Conservation (phyloP, 2,329 filamentous ascomycete genomes). For the Trichocomaceae sp. region DNA sequence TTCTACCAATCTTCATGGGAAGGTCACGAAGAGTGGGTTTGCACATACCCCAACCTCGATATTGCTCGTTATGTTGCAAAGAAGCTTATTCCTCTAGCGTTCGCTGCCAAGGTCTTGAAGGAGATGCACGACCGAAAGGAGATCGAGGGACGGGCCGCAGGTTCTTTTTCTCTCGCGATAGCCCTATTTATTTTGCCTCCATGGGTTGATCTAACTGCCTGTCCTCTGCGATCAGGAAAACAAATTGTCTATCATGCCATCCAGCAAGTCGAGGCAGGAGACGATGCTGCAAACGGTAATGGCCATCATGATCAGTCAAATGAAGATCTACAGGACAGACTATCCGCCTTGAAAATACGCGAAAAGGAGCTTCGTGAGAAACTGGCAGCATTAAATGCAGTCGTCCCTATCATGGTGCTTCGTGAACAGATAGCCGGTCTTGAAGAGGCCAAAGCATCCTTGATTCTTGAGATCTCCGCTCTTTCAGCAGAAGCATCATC, state of each 20-base stretch:
- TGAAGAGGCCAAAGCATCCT: conserved; percentile 38
- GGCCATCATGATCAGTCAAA: conserved; percentile 44
- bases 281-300: conserved; percentile 42
- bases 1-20: conserved; percentile 56
- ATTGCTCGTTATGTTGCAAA: too few relatives aligned
- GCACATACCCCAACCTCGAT: background rate
- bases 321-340: conserved; percentile 37
- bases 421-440: conserved; percentile 38
- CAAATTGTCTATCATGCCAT: conserved; percentile 55
- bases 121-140: conserved; percentile 55
- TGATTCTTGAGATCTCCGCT: conserved; percentile 32
- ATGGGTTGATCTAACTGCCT: background rate
- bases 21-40: conserved; percentile 48
- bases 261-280: conserved; percentile 45
- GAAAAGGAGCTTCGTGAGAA: conserved; percentile 46
- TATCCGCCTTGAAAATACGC: conserved; percentile 38
- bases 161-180: conserved; percentile 26
- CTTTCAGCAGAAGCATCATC: background rate
- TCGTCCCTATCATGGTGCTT: conserved; percentile 48
- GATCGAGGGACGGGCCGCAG: conserved; percentile 52
- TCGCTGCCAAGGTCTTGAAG: conserved; percentile 55
- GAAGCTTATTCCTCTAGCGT: conserved; percentile 32
- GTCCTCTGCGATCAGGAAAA: conserved; percentile 45
- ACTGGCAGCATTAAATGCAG: conserved; percentile 41
- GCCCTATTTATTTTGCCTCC: background rate